phyloP scores from a whole-genome alignment of 768 basidiomycete species.

The Lactifluus piperatus region DNA sequence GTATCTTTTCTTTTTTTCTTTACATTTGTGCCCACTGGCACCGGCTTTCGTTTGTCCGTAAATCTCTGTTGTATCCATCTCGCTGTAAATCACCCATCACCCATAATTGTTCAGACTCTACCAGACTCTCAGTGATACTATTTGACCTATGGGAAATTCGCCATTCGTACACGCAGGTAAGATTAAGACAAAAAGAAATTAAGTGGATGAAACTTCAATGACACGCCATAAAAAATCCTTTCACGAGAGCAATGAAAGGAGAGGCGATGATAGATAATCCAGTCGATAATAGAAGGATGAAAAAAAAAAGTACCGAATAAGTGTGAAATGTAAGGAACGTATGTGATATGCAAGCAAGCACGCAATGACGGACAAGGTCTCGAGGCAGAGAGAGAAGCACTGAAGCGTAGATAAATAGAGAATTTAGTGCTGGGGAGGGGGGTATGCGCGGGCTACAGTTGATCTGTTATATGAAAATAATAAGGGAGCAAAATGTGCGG shows the following conservation, averaged over 20 bases:
- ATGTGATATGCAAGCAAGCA: not conserved
- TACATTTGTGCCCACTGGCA: no score
- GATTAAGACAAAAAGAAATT: not conserved
- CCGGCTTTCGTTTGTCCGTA: not conserved
- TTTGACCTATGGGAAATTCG: not conserved
- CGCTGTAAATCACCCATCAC: not conserved
- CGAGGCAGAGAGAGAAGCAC: not conserved
- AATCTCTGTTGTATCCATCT: not conserved
- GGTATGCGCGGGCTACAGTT: slow-evolving; percentile 9
- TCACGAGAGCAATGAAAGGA: not conserved
- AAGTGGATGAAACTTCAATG: not conserved
- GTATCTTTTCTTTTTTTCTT: not conserved
- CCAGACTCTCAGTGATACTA: not conserved
- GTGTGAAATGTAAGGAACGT: slow-evolving; percentile 5
- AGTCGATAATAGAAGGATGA: not conserved
- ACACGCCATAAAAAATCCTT: not conserved
- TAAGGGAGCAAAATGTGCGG: not conserved
- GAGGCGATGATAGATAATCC: no score
- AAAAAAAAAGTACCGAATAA: not conserved
- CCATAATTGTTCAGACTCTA: not conserved
- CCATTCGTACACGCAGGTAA: not conserved
- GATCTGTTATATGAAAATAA: slow-evolving; percentile 2
- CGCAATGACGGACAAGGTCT: not conserved
- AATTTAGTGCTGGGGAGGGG: not conserved
- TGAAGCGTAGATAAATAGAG: slow-evolving; percentile 4